Evolutionary conservation across 495 filamentous ascomycete genomes (phyloP).

Genomic region (Neurospora sp.): DNA sequence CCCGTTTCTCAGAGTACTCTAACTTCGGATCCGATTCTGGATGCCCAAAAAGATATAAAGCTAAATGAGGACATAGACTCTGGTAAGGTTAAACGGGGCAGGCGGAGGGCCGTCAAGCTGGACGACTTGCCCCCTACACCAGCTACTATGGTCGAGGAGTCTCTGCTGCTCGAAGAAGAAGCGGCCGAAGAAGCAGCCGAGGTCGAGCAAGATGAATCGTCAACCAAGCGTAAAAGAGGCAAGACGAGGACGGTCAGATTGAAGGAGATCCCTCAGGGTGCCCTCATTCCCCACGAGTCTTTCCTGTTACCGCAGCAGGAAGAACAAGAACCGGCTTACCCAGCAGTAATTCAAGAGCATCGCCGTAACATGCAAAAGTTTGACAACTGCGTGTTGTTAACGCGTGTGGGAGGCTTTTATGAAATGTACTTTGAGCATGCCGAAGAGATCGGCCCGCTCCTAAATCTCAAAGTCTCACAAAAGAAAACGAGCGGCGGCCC

Average conservation of each 20-base stretch:
- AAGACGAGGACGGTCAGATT: slow-evolving; percentile 30
- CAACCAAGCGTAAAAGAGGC: background rate
- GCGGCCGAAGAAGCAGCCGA: background rate
- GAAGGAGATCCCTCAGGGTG: slow-evolving; percentile 59
- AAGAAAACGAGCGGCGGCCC: slow-evolving; percentile 65
- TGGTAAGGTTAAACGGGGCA: background rate
- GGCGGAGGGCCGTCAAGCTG: background rate
- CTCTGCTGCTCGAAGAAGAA: background rate
- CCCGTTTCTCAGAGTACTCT: background rate
- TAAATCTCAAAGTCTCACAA: slow-evolving; percentile 80
- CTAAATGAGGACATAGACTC: background rate
- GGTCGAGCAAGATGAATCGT: background rate
- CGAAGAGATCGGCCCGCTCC: slow-evolving; percentile 70
- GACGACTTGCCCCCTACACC: background rate
- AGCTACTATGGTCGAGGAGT: background rate
- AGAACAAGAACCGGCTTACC: slow-evolving; percentile 55
- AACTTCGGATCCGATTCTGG: background rate
- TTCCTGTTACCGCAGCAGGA: slow-evolving; percentile 21
- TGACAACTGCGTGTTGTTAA: slow-evolving; percentile 79
- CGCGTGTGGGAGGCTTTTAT: slow-evolving; percentile 89
- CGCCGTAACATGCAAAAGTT: slow-evolving; percentile 83
- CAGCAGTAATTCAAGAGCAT: slow-evolving; percentile 83
- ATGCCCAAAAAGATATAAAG: background rate
- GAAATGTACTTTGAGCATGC: slow-evolving; percentile 96
- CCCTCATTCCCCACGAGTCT: slow-evolving; percentile 20